A percentile compares a stretch with the other conserved stretches of the same genome.
Conservation (phyloP, 2,329 filamentous ascomycete species). For the Fusarium tupiense region DNA sequence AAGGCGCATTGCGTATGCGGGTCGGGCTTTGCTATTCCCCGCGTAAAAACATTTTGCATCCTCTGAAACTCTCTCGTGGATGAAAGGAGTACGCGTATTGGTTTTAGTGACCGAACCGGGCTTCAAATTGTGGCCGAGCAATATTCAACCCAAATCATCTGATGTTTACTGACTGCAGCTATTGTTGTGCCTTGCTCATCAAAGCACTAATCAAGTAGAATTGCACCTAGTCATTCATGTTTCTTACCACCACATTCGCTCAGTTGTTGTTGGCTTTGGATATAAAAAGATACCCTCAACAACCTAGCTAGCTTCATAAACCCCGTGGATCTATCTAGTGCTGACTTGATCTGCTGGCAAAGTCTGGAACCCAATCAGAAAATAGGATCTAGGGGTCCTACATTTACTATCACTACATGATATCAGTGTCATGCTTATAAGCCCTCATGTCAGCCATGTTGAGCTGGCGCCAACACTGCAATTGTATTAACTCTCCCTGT, state of each 20-base stretch:
- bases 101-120: not conserved
- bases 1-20: not conserved
- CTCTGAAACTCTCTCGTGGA: not conserved
- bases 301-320: not conserved
- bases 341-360: not conserved
- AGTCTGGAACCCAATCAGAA: not conserved
- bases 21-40: constrained; percentile 23
- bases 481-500: not conserved
- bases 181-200: not conserved
- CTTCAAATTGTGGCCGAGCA: not conserved
- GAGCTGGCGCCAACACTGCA: not conserved
- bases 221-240: not conserved
- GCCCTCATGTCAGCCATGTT: not conserved
- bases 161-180: not conserved
- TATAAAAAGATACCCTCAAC: not conserved
- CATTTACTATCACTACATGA: not conserved
- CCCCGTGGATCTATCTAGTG: constrained; percentile 4
- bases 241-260: not conserved
- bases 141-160: not conserved
- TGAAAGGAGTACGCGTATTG: constrained; percentile 24
- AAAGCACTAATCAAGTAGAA: not conserved
- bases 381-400: not conserved
- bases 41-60: not conserved
- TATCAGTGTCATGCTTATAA: not conserved
- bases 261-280: not conserved